Evolutionary conservation across 2,329 filamentous ascomycete genomes (phyloP).

Genomic region (Ophiosphaerella korrae): DNA sequence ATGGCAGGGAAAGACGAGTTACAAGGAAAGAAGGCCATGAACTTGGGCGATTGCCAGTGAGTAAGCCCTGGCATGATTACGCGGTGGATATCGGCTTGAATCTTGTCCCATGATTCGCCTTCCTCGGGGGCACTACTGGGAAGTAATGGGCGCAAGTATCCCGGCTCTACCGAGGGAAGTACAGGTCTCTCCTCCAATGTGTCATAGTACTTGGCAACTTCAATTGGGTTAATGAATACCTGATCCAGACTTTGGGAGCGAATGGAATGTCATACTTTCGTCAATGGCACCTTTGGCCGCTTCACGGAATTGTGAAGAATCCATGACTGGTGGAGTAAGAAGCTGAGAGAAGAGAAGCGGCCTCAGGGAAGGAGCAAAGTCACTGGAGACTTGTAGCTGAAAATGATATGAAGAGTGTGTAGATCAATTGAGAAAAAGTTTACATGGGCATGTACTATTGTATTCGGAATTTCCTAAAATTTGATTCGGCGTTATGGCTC

Average conservation of each 20-base stretch:
- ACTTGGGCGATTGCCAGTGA: constrained; percentile 90
- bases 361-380: too few species aligned
- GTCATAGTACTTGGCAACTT: constrained; percentile 85
- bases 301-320: constrained; percentile 75
- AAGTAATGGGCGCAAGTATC: constrained; percentile 81
- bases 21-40: constrained; percentile 94
- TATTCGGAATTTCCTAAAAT: constrained; percentile 5
- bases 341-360: neutral
- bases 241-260: neutral
- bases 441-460: neutral
- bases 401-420: neutral
- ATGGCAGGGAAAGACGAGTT: constrained; percentile 81
- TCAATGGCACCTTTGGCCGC: constrained; percentile 81
- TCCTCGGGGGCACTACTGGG: constrained; percentile 68
- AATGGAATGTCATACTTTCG: constrained; percentile 64
- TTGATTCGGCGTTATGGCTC: constrained; percentile 22
- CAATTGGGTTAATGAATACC: neutral
- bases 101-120: constrained; percentile 76
- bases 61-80: constrained; percentile 93
- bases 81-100: constrained; percentile 80
- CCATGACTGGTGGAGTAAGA: constrained; percentile 61
- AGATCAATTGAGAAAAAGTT: neutral
- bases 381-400: too few species aligned
- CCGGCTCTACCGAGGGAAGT: constrained; percentile 77
- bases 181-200: constrained; percentile 72